Evolutionary conservation across 2,329 filamentous ascomycete species (phyloP).

Genomic region (Trichoderma gracile): DNA sequence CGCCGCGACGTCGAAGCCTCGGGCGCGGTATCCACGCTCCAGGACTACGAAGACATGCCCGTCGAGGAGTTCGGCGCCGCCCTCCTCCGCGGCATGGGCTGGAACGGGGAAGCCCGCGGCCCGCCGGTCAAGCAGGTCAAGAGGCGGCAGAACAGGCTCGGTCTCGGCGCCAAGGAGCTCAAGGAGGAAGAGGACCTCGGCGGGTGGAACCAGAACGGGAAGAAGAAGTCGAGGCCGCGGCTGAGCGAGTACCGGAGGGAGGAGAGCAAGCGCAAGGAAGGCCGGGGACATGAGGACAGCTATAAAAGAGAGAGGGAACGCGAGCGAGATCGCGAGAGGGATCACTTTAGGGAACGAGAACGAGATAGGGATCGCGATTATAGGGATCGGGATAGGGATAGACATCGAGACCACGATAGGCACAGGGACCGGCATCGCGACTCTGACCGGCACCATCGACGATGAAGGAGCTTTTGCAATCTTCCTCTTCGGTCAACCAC

Average conservation of each 20-base stretch:
- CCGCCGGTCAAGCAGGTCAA: constrained; percentile 62
- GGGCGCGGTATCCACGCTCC: constrained; percentile 73
- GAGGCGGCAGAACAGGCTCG: constrained; percentile 76
- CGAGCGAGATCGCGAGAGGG: constrained; percentile 44
- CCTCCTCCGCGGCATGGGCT: constrained; percentile 89
- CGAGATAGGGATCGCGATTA: constrained; percentile 14
- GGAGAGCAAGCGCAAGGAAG: constrained; percentile 48
- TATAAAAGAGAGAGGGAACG: constrained; percentile 52
- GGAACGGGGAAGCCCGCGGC: constrained; percentile 69
- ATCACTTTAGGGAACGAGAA: constrained; percentile 36
- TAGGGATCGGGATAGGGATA: constrained; percentile 16
- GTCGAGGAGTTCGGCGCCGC: constrained; percentile 95
- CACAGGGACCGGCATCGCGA: constrained; percentile 19
- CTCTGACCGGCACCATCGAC: constrained; percentile 29
- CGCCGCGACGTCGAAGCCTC: constrained; percentile 68
- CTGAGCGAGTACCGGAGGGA: constrained; percentile 53
- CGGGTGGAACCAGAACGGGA: constrained; percentile 73
- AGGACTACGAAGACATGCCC: constrained; percentile 84
- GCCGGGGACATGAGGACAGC: constrained; percentile 45
- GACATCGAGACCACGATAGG: constrained; percentile 15
- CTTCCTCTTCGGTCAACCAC: not conserved
- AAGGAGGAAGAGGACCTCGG: constrained; percentile 72
- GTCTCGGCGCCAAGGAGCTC: constrained; percentile 83
- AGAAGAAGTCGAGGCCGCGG: constrained; percentile 50
- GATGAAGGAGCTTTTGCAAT: not conserved